Evolutionary conservation across 2,329 filamentous ascomycete species (phyloP).

Genomic region (Colletotrichum tamarilloi): DNA sequence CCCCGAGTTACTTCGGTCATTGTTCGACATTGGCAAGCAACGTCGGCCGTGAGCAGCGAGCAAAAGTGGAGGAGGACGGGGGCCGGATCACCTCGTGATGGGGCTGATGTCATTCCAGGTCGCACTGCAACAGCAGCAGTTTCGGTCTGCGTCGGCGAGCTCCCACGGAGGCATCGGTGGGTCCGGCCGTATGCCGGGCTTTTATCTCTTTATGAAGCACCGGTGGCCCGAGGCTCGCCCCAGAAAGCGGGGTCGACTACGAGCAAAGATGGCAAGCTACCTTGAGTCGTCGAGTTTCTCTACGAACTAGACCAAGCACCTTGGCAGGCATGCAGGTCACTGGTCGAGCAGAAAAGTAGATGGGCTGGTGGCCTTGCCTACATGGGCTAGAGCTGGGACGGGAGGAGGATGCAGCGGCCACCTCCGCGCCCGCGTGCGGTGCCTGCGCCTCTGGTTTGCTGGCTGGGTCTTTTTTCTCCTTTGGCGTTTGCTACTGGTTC

Average conservation of each 20-base stretch:
- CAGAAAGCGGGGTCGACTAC: conserved; percentile 12
- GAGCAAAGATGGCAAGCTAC: neutral
- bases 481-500: neutral
- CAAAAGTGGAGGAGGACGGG: conserved; percentile 21
- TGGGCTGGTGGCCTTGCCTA: neutral
- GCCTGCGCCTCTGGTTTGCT: neutral
- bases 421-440: neutral
- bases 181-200: conserved; percentile 35
- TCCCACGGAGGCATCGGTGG: conserved; percentile 29
- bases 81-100: conserved; percentile 19
- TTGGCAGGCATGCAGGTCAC: neutral
- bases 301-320: neutral
- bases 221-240: conserved; percentile 26
- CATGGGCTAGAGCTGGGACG: neutral
- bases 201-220: conserved; percentile 14
- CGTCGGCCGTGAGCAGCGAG: conserved; percentile 29
- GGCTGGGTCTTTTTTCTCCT: neutral
- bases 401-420: neutral
- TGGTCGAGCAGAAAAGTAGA: neutral
- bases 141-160: conserved; percentile 33
- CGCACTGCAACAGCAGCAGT: conserved; percentile 21
- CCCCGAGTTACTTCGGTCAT: conserved; percentile 24
- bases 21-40: conserved; percentile 17
- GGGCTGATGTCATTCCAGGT: conserved; percentile 31
- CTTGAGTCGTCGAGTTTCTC: neutral